phyloP scores from a whole-genome alignment of 148 eudicot genomes.

The Chenopodium suecicum region DNA sequence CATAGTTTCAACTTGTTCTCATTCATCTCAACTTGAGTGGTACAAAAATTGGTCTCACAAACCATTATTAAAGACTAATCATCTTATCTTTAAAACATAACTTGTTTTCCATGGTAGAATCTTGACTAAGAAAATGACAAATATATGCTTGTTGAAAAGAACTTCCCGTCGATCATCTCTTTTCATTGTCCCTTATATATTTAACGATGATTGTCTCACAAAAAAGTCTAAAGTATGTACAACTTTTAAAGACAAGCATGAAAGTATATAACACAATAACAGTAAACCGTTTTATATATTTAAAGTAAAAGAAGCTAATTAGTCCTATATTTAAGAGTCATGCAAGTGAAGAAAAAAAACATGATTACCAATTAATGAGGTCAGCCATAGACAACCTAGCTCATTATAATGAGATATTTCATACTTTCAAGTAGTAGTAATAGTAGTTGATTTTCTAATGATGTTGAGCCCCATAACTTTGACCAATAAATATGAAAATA shows the following conservation, averaged over 20 bases:
- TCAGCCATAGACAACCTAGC: constrained; percentile 1
- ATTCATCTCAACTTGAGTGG: background rate
- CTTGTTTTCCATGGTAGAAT: constrained; percentile 10
- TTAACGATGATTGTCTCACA: no score
- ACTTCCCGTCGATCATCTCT: no score
- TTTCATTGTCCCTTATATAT: no score
- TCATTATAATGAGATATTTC: constrained; percentile 22
- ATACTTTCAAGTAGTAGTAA: constrained; percentile 7
- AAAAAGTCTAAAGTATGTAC: no score
- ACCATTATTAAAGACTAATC: background rate
- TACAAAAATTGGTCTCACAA: constrained; percentile 3
- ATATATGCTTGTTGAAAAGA: background rate
- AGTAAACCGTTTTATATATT: background rate
- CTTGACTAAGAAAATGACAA: background rate
- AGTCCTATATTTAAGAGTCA: background rate
- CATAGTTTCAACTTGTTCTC: background rate
- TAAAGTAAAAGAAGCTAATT: background rate
- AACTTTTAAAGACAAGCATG: no score
- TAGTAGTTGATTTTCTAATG: constrained; percentile 37
- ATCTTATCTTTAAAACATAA: constrained; percentile 1
- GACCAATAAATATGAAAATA: constrained; percentile 7
- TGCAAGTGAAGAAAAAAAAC: background rate
- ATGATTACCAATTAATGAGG: constrained; percentile 33
- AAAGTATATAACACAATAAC: background rate
- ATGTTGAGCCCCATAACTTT: constrained; percentile 32